These are phyloP conservation scores for Strobilomyces echinocephalus DNA, from an alignment of 768 basidiomycete species.

Conservation along the genomic window DNA sequence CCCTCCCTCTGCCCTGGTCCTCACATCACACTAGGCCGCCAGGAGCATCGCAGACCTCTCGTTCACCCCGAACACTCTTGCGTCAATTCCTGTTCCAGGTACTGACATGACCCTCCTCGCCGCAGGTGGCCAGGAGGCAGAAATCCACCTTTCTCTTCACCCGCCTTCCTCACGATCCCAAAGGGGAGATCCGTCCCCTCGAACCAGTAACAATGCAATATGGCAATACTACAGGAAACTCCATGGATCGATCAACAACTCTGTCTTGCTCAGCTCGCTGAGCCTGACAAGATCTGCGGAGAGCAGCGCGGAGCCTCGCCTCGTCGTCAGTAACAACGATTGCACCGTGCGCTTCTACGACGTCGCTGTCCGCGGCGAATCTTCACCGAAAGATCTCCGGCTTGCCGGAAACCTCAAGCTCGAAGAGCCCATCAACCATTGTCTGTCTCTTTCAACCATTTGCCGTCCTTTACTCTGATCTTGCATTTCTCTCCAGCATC, in stretches of 20 bases:
- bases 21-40: slow-evolving; percentile 33
- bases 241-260: slow-evolving; percentile 76
- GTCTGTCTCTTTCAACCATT: slow-evolving; percentile 39
- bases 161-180: slow-evolving; percentile 22
- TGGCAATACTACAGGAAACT: slow-evolving; percentile 59
- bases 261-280: slow-evolving; percentile 61
- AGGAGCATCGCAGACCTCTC: slow-evolving; percentile 48
- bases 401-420: slow-evolving; percentile 53
- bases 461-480: slow-evolving; percentile 3
- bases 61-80: slow-evolving; percentile 62
- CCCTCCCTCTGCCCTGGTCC: slow-evolving; percentile 12
- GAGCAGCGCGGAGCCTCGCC: slow-evolving; percentile 67
- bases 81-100: slow-evolving; percentile 49
- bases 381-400: slow-evolving; percentile 38
- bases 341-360: slow-evolving; percentile 76
- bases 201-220: slow-evolving; percentile 13
- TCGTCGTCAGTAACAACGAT: slow-evolving; percentile 87
- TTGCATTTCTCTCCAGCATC: slow-evolving; percentile 51
- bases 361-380: slow-evolving; percentile 50
- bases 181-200: slow-evolving; percentile 12
- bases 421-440: slow-evolving; percentile 76
- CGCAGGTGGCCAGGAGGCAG: slow-evolving; percentile 69
- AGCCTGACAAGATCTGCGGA: slow-evolving; percentile 55
- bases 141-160: slow-evolving; percentile 61
- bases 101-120: slow-evolving; percentile 61